Evolutionary conservation across 805 yeast species (phyloP), one percentile per base, ranked within the genome.

Genomic region (Candida silvicultrix): DNA sequence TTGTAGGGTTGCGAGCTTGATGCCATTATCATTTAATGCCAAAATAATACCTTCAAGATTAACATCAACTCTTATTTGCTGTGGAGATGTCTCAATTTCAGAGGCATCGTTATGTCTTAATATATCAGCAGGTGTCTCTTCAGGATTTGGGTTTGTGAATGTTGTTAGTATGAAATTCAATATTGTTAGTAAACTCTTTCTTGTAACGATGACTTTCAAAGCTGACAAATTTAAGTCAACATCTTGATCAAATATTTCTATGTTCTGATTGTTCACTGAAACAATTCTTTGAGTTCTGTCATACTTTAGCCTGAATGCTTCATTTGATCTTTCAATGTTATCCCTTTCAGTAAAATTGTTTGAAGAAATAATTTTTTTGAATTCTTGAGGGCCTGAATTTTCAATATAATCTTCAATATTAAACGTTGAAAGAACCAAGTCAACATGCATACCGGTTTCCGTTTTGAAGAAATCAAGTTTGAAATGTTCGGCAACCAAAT

Each of bases 161-260:
- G 98, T 94, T 40, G 89, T 85, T 57, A 90, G 68, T 2, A 85
- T 71, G 61, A 83, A 94, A 61, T 89, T 92, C 51, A 92, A 65
- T 14, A 94, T 67, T 1, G 95, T 84, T 49, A 94, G 70, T 15
- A 86, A 65, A 1, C 95, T 85, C 57, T 80, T 85, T 41, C 97
- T 79, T 0, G 95, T 80, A 7, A 90, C 65, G 2, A 86, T 83
- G 34, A 85, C 73, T 50, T 79, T 79, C 45, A 94, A 77, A 14
- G 95, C 88, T 0, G 96, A 89, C 65, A 94, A 74, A 38, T 80
- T 73, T 43, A 94, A 67, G 9, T 77, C 71, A 5, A 90, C 76
- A 52, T 77, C 81, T 62, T 89, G 96, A 57, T 90, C 97, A 60
- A 75, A 83, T 0, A 84, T 81, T 49, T 80, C 89, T 42, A 84